Percentiles rank a stretch among this genome's conserved stretches.
phyloP scores from a whole-genome alignment of 495 filamentous ascomycete species.

The Annulohypoxylon moriforme region DNA sequence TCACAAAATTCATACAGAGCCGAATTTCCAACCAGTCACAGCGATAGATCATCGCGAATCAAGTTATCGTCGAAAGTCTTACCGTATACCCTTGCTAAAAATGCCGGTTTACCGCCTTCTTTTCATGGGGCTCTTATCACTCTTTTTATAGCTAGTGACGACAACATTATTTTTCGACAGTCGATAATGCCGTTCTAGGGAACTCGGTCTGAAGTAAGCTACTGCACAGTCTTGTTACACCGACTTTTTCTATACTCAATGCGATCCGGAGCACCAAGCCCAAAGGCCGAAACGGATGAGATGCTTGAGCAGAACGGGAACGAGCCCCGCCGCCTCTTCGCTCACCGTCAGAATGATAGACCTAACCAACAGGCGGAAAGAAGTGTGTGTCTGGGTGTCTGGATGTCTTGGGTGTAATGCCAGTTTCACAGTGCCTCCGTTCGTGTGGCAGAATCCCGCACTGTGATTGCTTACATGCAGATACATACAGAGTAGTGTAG shows the following conservation, averaged over 20 bases:
- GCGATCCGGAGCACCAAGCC: conserved; percentile 19
- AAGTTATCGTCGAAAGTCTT: conserved; percentile 14
- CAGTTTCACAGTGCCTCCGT: conserved; percentile 40
- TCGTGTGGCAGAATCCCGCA: conserved; percentile 21
- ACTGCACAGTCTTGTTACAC: conserved; percentile 33
- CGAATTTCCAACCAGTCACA: conserved; percentile 42
- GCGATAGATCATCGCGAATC: conserved; percentile 17
- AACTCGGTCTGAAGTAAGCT: conserved; percentile 38
- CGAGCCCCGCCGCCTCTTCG: conserved; percentile 17
- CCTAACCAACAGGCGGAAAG: conserved; percentile 17
- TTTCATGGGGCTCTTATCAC: conserved; percentile 31
- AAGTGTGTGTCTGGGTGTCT: conserved; percentile 6
- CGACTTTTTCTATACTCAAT: conserved; percentile 37
- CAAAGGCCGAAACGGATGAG: conserved; percentile 29
- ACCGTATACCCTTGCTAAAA: conserved; percentile 20
- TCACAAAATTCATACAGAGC: conserved; percentile 42
- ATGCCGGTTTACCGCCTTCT: conserved; percentile 27
- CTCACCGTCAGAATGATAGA: conserved; percentile 47
- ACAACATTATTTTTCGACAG: conserved; percentile 11
- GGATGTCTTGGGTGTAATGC: conserved; percentile 1
- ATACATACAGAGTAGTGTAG: conserved; percentile 6
- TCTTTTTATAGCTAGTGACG: conserved; percentile 36
- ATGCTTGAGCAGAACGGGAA: conserved; percentile 34
- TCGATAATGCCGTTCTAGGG: conserved; percentile 13
- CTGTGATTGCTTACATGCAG: conserved; percentile 47